A percentile compares a stretch with the other conserved stretches of the same genome.
Conservation (phyloP, 2,329 filamentous ascomycete genomes). For the Pestalotiopsis sp. region DNA sequence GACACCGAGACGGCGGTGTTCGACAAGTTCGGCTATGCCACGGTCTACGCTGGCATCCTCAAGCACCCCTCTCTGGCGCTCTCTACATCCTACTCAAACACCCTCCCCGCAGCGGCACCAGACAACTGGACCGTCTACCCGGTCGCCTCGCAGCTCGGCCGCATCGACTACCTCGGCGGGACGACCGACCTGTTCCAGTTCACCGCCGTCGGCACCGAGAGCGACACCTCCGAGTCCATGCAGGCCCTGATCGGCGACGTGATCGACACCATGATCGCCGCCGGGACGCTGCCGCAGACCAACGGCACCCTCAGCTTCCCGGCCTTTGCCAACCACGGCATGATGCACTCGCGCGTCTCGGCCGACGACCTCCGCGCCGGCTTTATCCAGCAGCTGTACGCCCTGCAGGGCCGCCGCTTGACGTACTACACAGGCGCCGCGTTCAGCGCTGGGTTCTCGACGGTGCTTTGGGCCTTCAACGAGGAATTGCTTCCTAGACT, state of each 20-base stretch:
- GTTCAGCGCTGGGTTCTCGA: slow-evolving; percentile 32
- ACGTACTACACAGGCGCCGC: slow-evolving; percentile 43
- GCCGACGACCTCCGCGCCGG: slow-evolving; percentile 32
- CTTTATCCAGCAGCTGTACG: slow-evolving; percentile 37
- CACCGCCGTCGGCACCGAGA: slow-evolving; percentile 28
- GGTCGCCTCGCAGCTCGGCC: slow-evolving; percentile 21
- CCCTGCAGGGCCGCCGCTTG: slow-evolving; percentile 37
- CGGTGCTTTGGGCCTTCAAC: slow-evolving; percentile 29
- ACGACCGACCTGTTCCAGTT: slow-evolving; percentile 32
- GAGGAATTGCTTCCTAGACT: not conserved
- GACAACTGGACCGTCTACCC: slow-evolving; percentile 29
- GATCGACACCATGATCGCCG: slow-evolving; percentile 30
- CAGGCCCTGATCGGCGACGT: slow-evolving; percentile 27
- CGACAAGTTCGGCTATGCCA: slow-evolving; percentile 27
- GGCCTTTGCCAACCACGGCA: slow-evolving; percentile 32
- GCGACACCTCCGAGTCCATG: slow-evolving; percentile 21
- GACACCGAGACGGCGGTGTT: slow-evolving; percentile 32
- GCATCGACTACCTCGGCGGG: slow-evolving; percentile 33
- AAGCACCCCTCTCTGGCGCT: slow-evolving; percentile 11
- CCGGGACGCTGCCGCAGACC: slow-evolving; percentile 15
- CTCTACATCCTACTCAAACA: slow-evolving; percentile 22
- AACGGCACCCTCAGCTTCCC: slow-evolving; percentile 18
- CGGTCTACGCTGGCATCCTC: slow-evolving; percentile 24
- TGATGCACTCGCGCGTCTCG: slow-evolving; percentile 33
- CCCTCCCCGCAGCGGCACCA: slow-evolving; percentile 18